A percentile compares a stretch with the other conserved stretches of the same genome.
These are phyloP conservation scores for Cyclotella choctawhatcheeana DNA, from an alignment of 108 stramenopile genomes.

Conservation along the genomic window DNA sequence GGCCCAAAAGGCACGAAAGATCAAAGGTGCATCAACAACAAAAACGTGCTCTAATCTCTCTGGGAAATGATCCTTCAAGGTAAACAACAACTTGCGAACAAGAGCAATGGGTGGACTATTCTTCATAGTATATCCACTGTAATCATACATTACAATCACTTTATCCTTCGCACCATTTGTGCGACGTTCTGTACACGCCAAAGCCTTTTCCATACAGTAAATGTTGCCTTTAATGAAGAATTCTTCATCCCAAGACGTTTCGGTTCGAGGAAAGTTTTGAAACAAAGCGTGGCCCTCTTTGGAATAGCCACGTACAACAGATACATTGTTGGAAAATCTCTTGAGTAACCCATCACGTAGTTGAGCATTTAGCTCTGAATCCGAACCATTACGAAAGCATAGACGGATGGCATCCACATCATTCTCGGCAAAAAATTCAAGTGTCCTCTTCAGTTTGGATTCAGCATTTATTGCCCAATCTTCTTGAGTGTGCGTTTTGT, in stretches of 20 bases:
- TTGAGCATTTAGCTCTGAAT: constrained; percentile 16
- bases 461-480: constrained; percentile 14
- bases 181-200: constrained; percentile 50
- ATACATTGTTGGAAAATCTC: constrained; percentile 26
- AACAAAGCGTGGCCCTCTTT: constrained; percentile 51
- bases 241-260: constrained; percentile 43
- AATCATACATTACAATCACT: constrained; percentile 49
- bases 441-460: constrained; percentile 28
- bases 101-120: constrained; percentile 43
- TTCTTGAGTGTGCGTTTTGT: background rate
- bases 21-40: constrained; percentile 48
- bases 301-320: constrained; percentile 50
- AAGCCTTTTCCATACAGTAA: constrained; percentile 51
- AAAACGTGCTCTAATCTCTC: constrained; percentile 49
- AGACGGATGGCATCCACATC: constrained; percentile 49
- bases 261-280: constrained; percentile 46
- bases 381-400: constrained; percentile 40
- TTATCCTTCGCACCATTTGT: constrained; percentile 34
- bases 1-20: constrained; percentile 53
- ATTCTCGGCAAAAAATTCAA: constrained; percentile 35
- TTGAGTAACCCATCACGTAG: constrained; percentile 40
- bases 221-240: constrained; percentile 57
- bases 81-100: constrained; percentile 37
- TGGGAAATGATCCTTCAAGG: constrained; percentile 50
- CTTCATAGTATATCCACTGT: constrained; percentile 37